Evolutionary conservation across 164 flowering plant species (phyloP).

Genomic region (Chloranthus sessilifolius): DNA sequence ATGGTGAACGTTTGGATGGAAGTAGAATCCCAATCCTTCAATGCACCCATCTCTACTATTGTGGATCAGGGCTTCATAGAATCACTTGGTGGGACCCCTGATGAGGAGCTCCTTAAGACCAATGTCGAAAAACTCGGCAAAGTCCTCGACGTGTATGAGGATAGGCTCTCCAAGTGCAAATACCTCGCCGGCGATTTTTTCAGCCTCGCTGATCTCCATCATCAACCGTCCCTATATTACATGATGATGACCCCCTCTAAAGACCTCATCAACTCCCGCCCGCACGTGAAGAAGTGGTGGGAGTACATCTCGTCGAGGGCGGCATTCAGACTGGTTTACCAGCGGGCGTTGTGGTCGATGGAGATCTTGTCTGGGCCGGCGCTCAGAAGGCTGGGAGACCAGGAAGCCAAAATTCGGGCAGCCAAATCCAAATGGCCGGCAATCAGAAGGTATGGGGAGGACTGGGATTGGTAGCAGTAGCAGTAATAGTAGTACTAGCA

Average conservation of each 20-base stretch:
- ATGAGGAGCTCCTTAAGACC: conserved; percentile 26
- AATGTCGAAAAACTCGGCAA: conserved; percentile 36
- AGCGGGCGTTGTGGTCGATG: no score
- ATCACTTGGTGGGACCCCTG: conserved; percentile 22
- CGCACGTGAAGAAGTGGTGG: conserved; percentile 24
- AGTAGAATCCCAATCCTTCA: conserved; percentile 51
- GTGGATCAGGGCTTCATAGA: conserved; percentile 26
- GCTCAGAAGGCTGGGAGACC: no score
- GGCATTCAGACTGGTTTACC: no score
- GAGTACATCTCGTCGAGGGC: conserved; percentile 12
- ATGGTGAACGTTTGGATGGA: conserved; percentile 47
- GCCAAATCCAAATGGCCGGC: no score
- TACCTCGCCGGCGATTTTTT: conserved; percentile 35
- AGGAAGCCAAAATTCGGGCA: no score
- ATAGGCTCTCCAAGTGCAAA: conserved; percentile 29
- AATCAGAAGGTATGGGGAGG: no score
- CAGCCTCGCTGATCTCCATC: conserved; percentile 16
- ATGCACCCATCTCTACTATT: conserved; percentile 34
- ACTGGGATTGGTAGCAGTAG: no score
- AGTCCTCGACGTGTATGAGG: conserved; percentile 58
- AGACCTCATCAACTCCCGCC: conserved; percentile 5
- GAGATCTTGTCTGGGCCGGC: no score
- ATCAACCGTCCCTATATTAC: conserved; percentile 13
- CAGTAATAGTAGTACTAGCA: no score
- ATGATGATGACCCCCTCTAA: conserved; percentile 9